phyloP scores from a whole-genome alignment of 768 basidiomycete species.

The Mrakia blollopis region DNA sequence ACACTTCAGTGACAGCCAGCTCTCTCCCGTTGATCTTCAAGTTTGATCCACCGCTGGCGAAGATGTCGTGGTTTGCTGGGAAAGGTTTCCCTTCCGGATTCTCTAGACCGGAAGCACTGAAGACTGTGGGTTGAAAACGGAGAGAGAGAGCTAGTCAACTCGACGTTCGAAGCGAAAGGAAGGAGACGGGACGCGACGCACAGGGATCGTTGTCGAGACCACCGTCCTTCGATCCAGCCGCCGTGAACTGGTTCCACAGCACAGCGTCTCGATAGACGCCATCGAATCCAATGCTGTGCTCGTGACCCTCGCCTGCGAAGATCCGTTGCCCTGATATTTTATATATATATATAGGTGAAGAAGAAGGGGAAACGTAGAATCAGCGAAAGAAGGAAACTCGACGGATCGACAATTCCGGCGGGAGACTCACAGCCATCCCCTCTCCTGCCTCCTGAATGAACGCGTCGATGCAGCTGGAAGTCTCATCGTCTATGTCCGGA shows the following conservation, averaged over 20 bases:
- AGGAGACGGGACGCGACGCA: not conserved
- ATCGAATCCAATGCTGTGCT: not conserved
- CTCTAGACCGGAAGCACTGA: not conserved
- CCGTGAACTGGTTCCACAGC: not conserved
- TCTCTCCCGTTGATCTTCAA: not conserved
- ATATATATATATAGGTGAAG: too few relatives aligned
- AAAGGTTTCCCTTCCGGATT: not conserved
- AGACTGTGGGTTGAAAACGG: not conserved
- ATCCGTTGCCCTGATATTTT: slow-evolving; percentile 11
- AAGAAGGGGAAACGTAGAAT: too few relatives aligned
- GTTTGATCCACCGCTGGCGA: not conserved
- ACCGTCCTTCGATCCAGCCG: not conserved
- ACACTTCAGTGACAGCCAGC: not conserved
- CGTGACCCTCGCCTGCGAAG: not conserved
- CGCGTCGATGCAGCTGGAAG: not conserved
- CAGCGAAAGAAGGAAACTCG: not conserved
- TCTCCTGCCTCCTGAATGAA: not conserved
- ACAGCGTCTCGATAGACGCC: not conserved
- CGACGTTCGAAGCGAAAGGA: not conserved
- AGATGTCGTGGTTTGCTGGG: not conserved
- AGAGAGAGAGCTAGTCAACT: not conserved
- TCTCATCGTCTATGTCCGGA: not conserved
- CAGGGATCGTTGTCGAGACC: not conserved
- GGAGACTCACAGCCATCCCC: not conserved
- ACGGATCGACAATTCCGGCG: not conserved